Evolutionary conservation across 23 red algal genomes (phyloP), one percentile per base, ranked within the genome.

Genomic region (Cyanidium caldarium): DNA sequence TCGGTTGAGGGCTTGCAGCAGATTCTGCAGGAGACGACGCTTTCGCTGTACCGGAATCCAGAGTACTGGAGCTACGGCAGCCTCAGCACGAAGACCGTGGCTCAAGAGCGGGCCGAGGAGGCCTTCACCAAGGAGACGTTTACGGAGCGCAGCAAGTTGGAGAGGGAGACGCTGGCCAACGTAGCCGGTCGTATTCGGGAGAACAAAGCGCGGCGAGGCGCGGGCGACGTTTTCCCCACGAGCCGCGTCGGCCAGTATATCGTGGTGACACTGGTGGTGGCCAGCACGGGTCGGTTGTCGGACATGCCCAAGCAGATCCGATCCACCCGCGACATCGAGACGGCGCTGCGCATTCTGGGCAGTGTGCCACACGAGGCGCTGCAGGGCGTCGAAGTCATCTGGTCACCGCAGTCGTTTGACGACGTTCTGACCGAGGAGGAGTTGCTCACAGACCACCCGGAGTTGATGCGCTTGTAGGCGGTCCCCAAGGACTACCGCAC

Each of bases 381-480:
- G 43, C 87, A 94, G 78, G 87, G 65, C 0, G 61, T 81, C 12
- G 87, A 94, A 65, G 75, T 94, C 34, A 68, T 94, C 17, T 94
- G 87, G 87, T 80, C 82, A 44, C 87, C 87, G 23, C 80, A 85
- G 57, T 41, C 61, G n/a, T 13, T 34, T 0, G 23, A 69, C 16
- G 87, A 94, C 42, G 39, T 61, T 2, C 58, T 94, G 2, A 71
- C 87, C 43, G 40, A 77, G 69, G 5, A 34, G 51, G 74, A 94
- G 44, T 80, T 94, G 87, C 76, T 94, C 1, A 13, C 34, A 20
- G 81, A 85, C 43, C 87, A 94, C 65, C 79, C 87, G 19, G 80
- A 82, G 36, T 57, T 94, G 80, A 20, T 29, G 37, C 70, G 80
- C 23, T 40, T 94, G 68, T 84, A 34, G 23, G 31, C 40, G 40